These are phyloP conservation scores for Colletotrichum tanaceti DNA, from an alignment of 2,329 filamentous ascomycete species.

Conservation along the genomic window DNA sequence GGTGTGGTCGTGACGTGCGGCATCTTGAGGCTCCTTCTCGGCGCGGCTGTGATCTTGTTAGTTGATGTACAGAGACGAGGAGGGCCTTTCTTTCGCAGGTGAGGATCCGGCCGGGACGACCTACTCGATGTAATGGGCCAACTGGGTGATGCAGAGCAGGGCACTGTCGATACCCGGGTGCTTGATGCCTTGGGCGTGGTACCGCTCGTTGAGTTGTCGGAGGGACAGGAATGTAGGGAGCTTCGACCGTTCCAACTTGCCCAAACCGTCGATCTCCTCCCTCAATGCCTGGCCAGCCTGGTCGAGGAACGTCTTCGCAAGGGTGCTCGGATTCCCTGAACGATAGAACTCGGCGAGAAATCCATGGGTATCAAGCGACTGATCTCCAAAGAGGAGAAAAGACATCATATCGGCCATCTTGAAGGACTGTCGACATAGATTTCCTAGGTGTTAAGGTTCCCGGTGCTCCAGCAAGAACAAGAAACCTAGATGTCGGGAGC, in stretches of 20 bases:
- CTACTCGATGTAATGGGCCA: slow-evolving; percentile 77
- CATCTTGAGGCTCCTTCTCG: slow-evolving; percentile 67
- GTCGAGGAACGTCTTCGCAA: slow-evolving; percentile 72
- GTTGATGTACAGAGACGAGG: slow-evolving; percentile 36
- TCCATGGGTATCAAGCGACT: slow-evolving; percentile 74
- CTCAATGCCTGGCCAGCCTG: slow-evolving; percentile 67
- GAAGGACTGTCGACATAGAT: slow-evolving; percentile 46
- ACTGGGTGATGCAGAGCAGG: slow-evolving; percentile 72
- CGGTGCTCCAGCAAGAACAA: slow-evolving; percentile 34
- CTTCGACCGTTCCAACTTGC: slow-evolving; percentile 65
- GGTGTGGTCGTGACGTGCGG: slow-evolving; percentile 61
- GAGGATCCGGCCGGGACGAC: slow-evolving; percentile 44
- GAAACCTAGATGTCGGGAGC: slow-evolving; percentile 35
- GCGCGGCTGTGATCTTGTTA: slow-evolving; percentile 56
- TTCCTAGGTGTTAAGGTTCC: slow-evolving; percentile 42
- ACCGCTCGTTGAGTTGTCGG: slow-evolving; percentile 73
- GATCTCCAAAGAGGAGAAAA: slow-evolving; percentile 76
- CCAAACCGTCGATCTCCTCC: slow-evolving; percentile 69
- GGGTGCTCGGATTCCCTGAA: slow-evolving; percentile 57
- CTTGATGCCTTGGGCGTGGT: slow-evolving; percentile 67
- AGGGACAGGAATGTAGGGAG: slow-evolving; percentile 73
- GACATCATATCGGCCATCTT: slow-evolving; percentile 61
- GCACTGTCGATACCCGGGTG: slow-evolving; percentile 73
- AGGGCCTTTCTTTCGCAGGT: not conserved
- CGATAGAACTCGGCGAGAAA: slow-evolving; percentile 68